Conservation (phyloP, 2,329 filamentous ascomycete genomes). For the Ophiostoma perfectum region DNA sequence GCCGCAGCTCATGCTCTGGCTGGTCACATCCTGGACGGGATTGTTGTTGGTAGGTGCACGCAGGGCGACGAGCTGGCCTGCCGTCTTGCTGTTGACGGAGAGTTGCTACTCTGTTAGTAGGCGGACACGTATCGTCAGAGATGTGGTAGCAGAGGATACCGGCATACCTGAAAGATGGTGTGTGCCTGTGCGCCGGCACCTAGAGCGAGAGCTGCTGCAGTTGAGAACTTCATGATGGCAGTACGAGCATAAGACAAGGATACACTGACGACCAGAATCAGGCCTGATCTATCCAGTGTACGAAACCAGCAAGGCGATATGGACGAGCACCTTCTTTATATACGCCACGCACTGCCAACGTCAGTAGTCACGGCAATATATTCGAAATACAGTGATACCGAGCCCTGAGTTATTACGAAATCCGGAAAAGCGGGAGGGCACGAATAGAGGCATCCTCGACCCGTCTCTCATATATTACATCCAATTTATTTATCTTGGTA, state of each 20-base stretch:
- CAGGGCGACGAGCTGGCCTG: slow-evolving; percentile 41
- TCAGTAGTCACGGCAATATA: not conserved
- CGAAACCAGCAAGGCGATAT: too few relatives aligned
- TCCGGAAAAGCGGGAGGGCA: not conserved
- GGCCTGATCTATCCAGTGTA: too few relatives aligned
- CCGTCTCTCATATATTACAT: not conserved
- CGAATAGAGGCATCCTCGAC: not conserved
- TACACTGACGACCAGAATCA: not conserved
- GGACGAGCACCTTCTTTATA: not conserved
- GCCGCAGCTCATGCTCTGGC: slow-evolving; percentile 48
- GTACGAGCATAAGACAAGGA: not conserved
- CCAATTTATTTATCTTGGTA: not conserved
- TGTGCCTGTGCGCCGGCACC: slow-evolving; percentile 38
- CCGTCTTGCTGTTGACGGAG: slow-evolving; percentile 43
- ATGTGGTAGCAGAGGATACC: not conserved
- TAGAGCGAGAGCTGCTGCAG: slow-evolving; percentile 31
- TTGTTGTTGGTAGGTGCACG: slow-evolving; percentile 49
- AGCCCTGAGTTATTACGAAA: not conserved
- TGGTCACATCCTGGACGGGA: slow-evolving; percentile 47
- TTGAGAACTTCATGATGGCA: not conserved
- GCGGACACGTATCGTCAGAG: too few relatives aligned
- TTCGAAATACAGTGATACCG: not conserved
- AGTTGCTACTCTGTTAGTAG: slow-evolving; percentile 34
- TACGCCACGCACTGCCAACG: not conserved
- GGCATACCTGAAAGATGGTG: slow-evolving; percentile 40